Percentiles rank a stretch among this genome's conserved stretches.
Evolutionary conservation across 768 basidiomycete genomes (phyloP).

Genomic region (Hebeloma cylindrosporum): DNA sequence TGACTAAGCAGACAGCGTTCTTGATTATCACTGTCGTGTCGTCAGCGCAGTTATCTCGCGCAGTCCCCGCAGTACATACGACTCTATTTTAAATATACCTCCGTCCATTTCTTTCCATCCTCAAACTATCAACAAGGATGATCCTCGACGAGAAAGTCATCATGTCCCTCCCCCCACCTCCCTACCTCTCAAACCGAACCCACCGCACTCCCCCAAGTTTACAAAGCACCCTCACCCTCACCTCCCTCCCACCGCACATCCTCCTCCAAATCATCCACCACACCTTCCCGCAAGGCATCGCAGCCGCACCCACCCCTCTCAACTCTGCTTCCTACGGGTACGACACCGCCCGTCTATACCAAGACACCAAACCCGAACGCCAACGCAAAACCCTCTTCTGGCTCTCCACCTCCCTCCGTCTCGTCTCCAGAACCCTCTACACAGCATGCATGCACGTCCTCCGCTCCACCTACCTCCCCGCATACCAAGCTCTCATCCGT

Average conservation of each 20-base stretch:
- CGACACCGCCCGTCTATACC: constrained; percentile 22
- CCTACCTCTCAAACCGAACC: constrained; percentile 18
- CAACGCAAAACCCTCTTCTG: constrained; percentile 73
- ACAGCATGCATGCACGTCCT: constrained; percentile 84
- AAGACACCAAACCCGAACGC: constrained; percentile 41
- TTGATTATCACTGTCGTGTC: too few relatives aligned
- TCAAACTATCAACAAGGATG: constrained; percentile 24
- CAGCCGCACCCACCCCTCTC: background rate
- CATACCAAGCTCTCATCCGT: constrained; percentile 62
- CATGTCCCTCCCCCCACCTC: constrained; percentile 32
- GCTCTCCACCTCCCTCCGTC: constrained; percentile 60
- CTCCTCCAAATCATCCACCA: constrained; percentile 68
- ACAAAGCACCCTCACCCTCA: constrained; percentile 6
- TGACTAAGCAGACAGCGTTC: too few relatives aligned
- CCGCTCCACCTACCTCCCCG: constrained; percentile 69
- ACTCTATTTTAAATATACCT: too few relatives aligned
- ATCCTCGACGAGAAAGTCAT: constrained; percentile 39
- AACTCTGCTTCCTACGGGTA: constrained; percentile 24
- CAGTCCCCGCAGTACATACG: too few relatives aligned
- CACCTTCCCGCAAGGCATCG: constrained; percentile 47
- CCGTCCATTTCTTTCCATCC: background rate
- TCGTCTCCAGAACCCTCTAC: constrained; percentile 67
- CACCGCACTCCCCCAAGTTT: background rate
- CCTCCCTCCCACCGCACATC: constrained; percentile 39
- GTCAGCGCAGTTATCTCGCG: too few relatives aligned